Base-by-base conservation (phyloP, 768 basidiomycete genomes). In the Inosperma sp. region DNA sequence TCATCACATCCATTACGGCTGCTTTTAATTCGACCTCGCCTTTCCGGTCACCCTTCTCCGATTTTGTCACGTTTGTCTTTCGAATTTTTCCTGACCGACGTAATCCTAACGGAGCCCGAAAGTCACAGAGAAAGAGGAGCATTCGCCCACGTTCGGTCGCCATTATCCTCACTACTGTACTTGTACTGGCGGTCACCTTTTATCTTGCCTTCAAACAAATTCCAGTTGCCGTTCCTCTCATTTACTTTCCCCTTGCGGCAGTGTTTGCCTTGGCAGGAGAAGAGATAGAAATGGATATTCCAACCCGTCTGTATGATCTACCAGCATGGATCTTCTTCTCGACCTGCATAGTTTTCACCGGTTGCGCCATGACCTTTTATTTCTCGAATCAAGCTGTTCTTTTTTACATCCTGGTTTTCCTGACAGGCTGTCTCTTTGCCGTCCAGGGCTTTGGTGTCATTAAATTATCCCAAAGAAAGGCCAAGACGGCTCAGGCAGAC, bases 11-110 rank as follows among this genome's bases (percentile, higher is more conserved):
- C 14, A 36, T 26, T 27, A 33, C 42, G 13, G 55, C 48, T 17
- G 57, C 57, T 33, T 59, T 59, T 37, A 52, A 49, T 14, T 34
- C 55, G 5, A 26, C 43, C 10, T 59, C 45, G 34, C 57, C 57
- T 13, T 59, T 56, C 52, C 43, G 51, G 12, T 56, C 55, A 14
- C 41, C 57, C 7, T 54, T 59, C 34, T 59, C 57, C n/a, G 48
- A 39, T 29, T 36, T 45, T 35, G 48, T 59, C 14, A 30, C 29
- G 17, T n/a, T 40, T 42, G 14, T 34, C 17, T 53, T 49, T 26
- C 23, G 40, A 14, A 17, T 34, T 17, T 42, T 49, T 35, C 47
- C 30, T 13, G 39, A 49, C 26, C 8, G n/a, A 19, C 7, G 7
- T 22, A 39, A 13, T 23, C 30, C 44, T 25, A 19, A 29, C 4